Evolutionary conservation across 2,329 filamentous ascomycete genomes (phyloP), one percentile per base, ranked within the genome.

Genomic region (Corniculantispora saksenae): DNA sequence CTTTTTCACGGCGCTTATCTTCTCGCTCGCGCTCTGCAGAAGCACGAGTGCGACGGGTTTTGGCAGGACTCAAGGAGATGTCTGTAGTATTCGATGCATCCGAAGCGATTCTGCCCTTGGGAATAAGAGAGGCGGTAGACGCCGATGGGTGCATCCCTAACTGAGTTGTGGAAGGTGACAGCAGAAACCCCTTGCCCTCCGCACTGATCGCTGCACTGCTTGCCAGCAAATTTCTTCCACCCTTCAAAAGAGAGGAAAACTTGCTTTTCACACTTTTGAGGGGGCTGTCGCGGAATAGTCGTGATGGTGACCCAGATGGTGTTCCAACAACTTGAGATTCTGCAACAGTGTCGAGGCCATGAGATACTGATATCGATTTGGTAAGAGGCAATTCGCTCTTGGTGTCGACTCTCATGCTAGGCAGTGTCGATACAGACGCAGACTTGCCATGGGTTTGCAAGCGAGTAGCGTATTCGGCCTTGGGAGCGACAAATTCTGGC

Each of bases 241-340:
- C 91, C 77, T 93, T 94, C 71, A 97, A 82, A 66, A 97, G 93
- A 12, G 94, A 97, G 55, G 94, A 96, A 56, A 98, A 83, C 75
- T 93, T 96, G 73, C 91, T 92, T 80, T 97, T 98, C 32, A 95
- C 94, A 60, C 95, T 93, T 77, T 94, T 97, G 66, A 97, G 78
- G 6, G 93, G 93, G 66, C 91, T 94, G 69, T 96, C 93, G 9
- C 84, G 82, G 70, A 86, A 82, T 57, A 75, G 80, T 63, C 86
- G 79, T 6, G 84, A 81, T 0, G 86, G 85, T 1, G 87, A 88
- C 69, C 87, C 88, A 3, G 79, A 75, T 68, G 84, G 80, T 75
- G 85, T 79, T 75, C 84, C 70, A 19, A 85, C 72, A 10, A 67
- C 71, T 17, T 74, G 74, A 8, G 73, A 68, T 66, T 84, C 82